Evolutionary conservation across 441 rosid genomes (phyloP).

Genomic region (Caryocar brasiliense): DNA sequence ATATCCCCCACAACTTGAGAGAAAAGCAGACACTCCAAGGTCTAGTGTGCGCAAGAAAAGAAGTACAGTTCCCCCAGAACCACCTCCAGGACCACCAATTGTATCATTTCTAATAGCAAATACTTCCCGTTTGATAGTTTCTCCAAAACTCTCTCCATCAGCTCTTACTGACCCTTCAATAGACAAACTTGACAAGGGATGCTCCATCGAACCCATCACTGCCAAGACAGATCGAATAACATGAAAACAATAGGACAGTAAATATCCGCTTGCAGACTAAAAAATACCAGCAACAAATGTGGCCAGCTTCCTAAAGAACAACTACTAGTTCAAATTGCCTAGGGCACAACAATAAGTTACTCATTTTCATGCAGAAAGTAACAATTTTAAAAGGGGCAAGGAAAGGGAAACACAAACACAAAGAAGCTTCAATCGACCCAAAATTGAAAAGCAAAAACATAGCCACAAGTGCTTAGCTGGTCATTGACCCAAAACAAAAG

Average conservation of each 20-base stretch:
- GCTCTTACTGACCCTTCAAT: constrained; percentile 69
- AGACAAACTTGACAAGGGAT: constrained; percentile 77
- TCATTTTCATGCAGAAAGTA: not conserved
- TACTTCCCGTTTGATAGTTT: constrained; percentile 18
- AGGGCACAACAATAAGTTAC: no score
- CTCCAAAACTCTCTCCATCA: constrained; percentile 74
- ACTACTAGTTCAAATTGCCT: no score
- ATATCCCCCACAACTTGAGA: constrained; percentile 86
- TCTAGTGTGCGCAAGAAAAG: constrained; percentile 59
- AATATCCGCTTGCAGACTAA: constrained; percentile 9
- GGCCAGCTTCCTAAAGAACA: constrained; percentile 1
- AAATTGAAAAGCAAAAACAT: not conserved
- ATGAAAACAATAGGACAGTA: constrained; percentile 11
- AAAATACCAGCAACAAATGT: not conserved
- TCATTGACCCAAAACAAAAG: not conserved
- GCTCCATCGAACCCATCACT: constrained; percentile 97
- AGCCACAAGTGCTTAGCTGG: not conserved
- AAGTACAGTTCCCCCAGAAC: constrained; percentile 93
- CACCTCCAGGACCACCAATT: constrained; percentile 75
- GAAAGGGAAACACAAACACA: not conserved
- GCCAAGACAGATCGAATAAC: constrained; percentile 23
- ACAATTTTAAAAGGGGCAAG: not conserved
- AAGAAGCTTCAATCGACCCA: no score
- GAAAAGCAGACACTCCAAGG: constrained; percentile 56
- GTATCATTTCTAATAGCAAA: constrained; percentile 20